A percentile compares a stretch with the other conserved stretches of the same genome.
Conservation (phyloP, 73 alveolate genomes). For the Halteria grandinella region DNA sequence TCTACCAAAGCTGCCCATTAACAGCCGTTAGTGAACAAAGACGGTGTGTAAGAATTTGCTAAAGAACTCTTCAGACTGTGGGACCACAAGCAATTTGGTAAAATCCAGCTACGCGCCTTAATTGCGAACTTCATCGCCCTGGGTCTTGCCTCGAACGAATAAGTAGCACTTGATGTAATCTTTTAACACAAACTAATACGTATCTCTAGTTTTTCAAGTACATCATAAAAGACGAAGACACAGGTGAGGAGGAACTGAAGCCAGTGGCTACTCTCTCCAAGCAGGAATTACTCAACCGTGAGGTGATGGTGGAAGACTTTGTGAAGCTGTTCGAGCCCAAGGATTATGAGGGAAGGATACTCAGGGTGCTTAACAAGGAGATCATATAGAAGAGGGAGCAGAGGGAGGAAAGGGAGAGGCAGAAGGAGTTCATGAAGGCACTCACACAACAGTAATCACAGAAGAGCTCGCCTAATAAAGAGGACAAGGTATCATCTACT, state of each 20-base stretch:
- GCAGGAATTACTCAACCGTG: not conserved
- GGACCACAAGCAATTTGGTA: slow-evolving; percentile 47
- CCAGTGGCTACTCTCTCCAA: too few species aligned
- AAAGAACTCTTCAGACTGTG: slow-evolving; percentile 36
- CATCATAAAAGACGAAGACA: slow-evolving; percentile 10
- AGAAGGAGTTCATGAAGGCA: not conserved
- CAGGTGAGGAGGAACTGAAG: too few species aligned
- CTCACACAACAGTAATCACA: slow-evolving; percentile 2
- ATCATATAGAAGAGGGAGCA: not conserved
- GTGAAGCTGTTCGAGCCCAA: slow-evolving; percentile 5
- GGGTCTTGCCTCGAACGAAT: slow-evolving; percentile 48
- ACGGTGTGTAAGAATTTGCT: slow-evolving; percentile 13
- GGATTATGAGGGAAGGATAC: slow-evolving; percentile 25
- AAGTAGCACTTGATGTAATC: slow-evolving; percentile 47
- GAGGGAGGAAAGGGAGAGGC: not conserved
- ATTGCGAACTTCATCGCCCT: slow-evolving; percentile 35
- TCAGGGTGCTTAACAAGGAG: slow-evolving; percentile 14
- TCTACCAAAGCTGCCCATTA: not conserved
- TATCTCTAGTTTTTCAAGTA: slow-evolving; percentile 33
- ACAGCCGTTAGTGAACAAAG: not conserved
- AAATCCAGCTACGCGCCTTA: slow-evolving; percentile 13
- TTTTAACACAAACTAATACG: not conserved
- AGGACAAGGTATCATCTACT: too few species aligned
- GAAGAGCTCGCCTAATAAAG: too few species aligned
- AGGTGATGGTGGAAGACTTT: slow-evolving; percentile 45